A percentile compares a stretch with the other conserved stretches of the same genome.
phyloP scores from a whole-genome alignment of 192 early-diverging fungal species.

The Backusella macrospora region DNA sequence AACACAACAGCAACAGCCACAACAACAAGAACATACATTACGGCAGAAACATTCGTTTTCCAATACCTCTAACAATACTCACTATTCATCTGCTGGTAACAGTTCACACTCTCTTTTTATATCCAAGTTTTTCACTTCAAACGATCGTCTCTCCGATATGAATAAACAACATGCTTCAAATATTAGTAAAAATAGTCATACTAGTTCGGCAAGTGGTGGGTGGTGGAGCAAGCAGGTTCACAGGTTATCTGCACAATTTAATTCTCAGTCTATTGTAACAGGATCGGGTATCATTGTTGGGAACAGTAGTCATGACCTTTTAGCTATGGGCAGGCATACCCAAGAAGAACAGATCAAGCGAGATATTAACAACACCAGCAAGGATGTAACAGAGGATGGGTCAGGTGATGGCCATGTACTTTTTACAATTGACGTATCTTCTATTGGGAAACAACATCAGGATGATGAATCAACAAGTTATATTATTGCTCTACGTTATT shows the following conservation, averaged over 20 bases:
- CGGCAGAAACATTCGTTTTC: background rate
- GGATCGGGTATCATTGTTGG: conserved; percentile 15
- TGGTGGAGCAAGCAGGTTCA: conserved; percentile 8
- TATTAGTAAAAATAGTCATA: background rate
- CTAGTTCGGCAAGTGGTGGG: background rate
- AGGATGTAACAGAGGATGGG: background rate
- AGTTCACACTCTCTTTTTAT: conserved; percentile 15
- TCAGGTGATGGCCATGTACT: conserved; percentile 15
- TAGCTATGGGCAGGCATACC: background rate
- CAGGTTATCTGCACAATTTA: conserved; percentile 16
- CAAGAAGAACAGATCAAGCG: conserved; percentile 16
- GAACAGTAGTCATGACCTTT: conserved; percentile 16
- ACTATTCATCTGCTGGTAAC: background rate
- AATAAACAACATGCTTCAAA: background rate
- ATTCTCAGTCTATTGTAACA: conserved; percentile 13
- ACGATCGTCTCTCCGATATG: conserved; percentile 14
- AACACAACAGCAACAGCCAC: background rate
- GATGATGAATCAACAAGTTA: conserved; percentile 12
- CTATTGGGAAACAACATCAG: background rate
- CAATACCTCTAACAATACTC: background rate
- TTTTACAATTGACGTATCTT: conserved; percentile 27
- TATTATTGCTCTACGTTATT: conserved; percentile 16
- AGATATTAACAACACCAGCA: background rate
- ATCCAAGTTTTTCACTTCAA: conserved; percentile 18
- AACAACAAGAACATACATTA: background rate